These are phyloP conservation scores for Furcasterigmium sp. DNA, from an alignment of 2,329 filamentous ascomycete species.

Conservation along the genomic window DNA sequence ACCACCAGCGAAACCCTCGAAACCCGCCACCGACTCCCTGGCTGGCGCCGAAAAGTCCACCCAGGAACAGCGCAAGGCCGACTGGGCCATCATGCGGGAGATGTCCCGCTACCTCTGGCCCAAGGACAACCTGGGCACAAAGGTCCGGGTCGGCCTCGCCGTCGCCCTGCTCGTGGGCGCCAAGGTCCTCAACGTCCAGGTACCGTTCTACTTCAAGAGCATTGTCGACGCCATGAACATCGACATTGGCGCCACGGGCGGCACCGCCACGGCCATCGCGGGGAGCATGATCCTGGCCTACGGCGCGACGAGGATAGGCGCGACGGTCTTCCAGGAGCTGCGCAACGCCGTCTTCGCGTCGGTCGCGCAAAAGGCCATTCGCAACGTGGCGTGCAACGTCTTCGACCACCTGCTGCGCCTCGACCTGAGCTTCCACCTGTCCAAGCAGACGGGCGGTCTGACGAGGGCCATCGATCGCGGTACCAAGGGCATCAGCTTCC, in stretches of 20 bases:
- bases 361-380: constrained; percentile 94
- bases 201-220: constrained; percentile 98
- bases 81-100: constrained; percentile 98
- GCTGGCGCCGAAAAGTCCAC: constrained; percentile 63
- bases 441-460: constrained; percentile 89
- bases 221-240: constrained; percentile 98
- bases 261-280: constrained; percentile 81
- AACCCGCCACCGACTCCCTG: constrained; percentile 42
- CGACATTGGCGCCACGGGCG: constrained; percentile 80
- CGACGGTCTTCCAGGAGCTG: constrained; percentile 86
- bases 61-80: constrained; percentile 89
- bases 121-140: constrained; percentile 77
- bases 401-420: constrained; percentile 85
- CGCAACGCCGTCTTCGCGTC: constrained; percentile 96
- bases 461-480: constrained; percentile 93
- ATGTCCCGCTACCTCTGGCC: constrained; percentile 97
- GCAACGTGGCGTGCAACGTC: constrained; percentile 83
- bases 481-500: constrained; percentile 96
- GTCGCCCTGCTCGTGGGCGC: constrained; percentile 78
- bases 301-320: constrained; percentile 80
- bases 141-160: constrained; percentile 80
- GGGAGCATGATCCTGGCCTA: constrained; percentile 93
- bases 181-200: constrained; percentile 95
- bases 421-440: constrained; percentile 89
- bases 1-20: constrained; percentile 5